A percentile compares a stretch with the other conserved stretches of the same genome.
phyloP scores from a whole-genome alignment of 331 rosid genomes.

The Malus hybrid region DNA sequence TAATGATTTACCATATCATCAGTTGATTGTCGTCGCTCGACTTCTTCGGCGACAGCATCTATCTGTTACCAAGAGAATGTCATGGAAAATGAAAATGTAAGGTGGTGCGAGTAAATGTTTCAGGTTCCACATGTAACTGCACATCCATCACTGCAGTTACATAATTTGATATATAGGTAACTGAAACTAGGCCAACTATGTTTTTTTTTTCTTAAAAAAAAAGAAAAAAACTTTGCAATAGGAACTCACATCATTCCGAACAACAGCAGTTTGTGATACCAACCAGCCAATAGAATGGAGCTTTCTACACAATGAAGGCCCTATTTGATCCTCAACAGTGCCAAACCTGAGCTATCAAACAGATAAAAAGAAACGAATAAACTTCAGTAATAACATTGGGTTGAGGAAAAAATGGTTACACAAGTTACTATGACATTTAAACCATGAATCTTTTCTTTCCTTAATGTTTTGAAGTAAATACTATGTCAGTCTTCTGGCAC shows the following conservation, averaged over 20 bases:
- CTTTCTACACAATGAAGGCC: conserved; percentile 63
- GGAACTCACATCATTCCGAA: conserved; percentile 74
- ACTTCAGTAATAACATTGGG: conserved; percentile 38
- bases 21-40: conserved; percentile 54
- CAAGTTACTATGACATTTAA: conserved; percentile 4
- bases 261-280: conserved; percentile 54
- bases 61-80: conserved; percentile 42
- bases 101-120: conserved; percentile 8
- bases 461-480: neutral
- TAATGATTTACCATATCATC: conserved; percentile 62
- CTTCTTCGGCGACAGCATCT: conserved; percentile 93
- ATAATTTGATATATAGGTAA: neutral
- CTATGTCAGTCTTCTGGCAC: neutral
- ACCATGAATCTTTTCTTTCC: neutral
- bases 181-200: neutral
- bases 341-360: conserved; percentile 98
- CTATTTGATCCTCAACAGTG: conserved; percentile 87
- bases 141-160: neutral
- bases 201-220: neutral
- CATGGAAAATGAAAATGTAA: conserved; percentile 14
- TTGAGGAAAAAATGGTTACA: conserved; percentile 6
- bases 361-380: conserved; percentile 32
- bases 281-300: conserved; percentile 79
- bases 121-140: neutral
- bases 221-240: neutral